Conservation (phyloP, 2,329 filamentous ascomycete species). For the Talaromyces funiculosus region DNA sequence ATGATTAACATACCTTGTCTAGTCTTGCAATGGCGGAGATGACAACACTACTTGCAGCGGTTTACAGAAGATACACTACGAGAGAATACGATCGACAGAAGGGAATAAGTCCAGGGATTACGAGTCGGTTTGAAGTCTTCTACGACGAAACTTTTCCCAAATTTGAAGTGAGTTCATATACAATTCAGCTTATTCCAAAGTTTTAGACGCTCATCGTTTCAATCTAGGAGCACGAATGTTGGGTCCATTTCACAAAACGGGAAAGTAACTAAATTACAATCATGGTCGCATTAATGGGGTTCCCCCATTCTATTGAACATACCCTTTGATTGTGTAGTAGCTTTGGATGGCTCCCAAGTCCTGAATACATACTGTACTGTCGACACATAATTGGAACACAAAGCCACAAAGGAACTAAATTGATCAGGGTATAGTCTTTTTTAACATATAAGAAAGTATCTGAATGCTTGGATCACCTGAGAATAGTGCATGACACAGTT, state of each 20-base stretch:
- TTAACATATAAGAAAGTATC: too few relatives aligned
- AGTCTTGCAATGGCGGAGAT: conserved; percentile 49
- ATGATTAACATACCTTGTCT: not conserved
- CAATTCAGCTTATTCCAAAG: not conserved
- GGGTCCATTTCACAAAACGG: not conserved
- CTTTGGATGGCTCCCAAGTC: too few relatives aligned
- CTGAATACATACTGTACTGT: too few relatives aligned
- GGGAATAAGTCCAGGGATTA: conserved; percentile 34
- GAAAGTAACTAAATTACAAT: not conserved
- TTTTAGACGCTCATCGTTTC: not conserved
- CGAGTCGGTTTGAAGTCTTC: conserved; percentile 40
- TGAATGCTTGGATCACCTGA: too few relatives aligned
- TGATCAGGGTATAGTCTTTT: too few relatives aligned
- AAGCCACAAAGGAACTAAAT: too few relatives aligned
- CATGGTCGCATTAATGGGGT: not conserved
- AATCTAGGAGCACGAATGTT: conserved; percentile 1
- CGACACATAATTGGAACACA: too few relatives aligned
- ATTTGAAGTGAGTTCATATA: conserved; percentile 18
- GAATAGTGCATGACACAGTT: too few relatives aligned
- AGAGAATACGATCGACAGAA: conserved; percentile 24
- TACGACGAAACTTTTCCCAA: conserved; percentile 27
- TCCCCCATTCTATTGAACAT: too few relatives aligned
- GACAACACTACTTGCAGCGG: conserved; percentile 41
- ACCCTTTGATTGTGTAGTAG: too few relatives aligned
- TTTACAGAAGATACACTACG: conserved; percentile 43